Conservation (phyloP, 345 rosid genomes). For the Orychophragmus violaceus region DNA sequence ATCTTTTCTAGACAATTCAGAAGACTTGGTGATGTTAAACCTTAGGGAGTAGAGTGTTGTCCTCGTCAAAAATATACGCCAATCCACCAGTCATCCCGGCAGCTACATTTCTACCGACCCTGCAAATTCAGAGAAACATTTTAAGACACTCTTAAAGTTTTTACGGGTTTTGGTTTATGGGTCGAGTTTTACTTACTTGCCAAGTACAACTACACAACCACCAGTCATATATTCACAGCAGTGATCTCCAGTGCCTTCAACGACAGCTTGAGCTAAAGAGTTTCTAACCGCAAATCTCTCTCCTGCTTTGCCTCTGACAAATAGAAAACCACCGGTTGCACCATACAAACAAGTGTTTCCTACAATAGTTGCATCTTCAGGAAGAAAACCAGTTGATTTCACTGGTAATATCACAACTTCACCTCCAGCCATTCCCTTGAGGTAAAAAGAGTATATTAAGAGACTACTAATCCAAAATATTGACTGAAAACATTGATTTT, state of each 20-base stretch:
- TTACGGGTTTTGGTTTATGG: not conserved
- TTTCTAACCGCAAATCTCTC: constrained; percentile 98
- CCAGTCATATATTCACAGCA: constrained; percentile 99
- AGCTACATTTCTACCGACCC: constrained; percentile 98
- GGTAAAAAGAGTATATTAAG: not conserved
- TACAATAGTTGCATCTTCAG: constrained; percentile 92
- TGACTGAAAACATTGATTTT: not conserved
- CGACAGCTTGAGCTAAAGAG: constrained; percentile 92
- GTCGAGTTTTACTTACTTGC: constrained; percentile 61
- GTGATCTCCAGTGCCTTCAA: constrained; percentile 99
- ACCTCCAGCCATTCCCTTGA: constrained; percentile 97
- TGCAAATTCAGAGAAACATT: constrained; percentile 32
- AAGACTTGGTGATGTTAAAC: constrained; percentile 28
- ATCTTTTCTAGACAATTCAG: not conserved
- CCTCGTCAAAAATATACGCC: constrained; percentile 88
- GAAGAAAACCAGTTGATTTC: constrained; percentile 66
- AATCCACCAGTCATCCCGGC: constrained; percentile 99
- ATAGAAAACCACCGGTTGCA: constrained; percentile 94
- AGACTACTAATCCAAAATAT: not conserved
- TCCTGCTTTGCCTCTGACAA: constrained; percentile 93
- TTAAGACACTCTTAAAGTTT: not conserved
- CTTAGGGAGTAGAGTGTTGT: constrained; percentile 82
- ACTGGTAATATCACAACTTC: constrained; percentile 82
- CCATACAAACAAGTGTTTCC: constrained; percentile 98
- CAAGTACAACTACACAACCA: constrained; percentile 92